Conservation (phyloP, 2,329 filamentous ascomycete genomes). For the Leptographium procerum region DNA sequence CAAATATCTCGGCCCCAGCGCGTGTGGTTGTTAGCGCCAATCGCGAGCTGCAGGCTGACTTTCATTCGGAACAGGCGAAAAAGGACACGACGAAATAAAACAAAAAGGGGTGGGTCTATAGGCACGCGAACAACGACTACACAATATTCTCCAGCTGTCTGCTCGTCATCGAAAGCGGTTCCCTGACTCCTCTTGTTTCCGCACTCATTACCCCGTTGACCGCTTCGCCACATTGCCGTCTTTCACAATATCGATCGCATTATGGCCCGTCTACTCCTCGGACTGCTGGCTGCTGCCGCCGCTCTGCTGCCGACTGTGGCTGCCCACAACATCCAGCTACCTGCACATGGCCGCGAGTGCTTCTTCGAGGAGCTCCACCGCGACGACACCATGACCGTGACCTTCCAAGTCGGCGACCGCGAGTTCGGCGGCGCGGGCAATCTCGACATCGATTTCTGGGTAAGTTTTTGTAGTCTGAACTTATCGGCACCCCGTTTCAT, state of each 20-base stretch:
- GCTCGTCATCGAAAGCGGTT: neutral
- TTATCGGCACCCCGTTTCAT: neutral
- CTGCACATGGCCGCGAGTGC: slow-evolving; percentile 88
- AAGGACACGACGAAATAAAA: neutral
- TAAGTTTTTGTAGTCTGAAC: slow-evolving; percentile 43
- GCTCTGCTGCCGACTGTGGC: slow-evolving; percentile 49
- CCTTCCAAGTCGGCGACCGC: slow-evolving; percentile 93
- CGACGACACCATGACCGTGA: slow-evolving; percentile 97
- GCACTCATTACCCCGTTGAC: neutral
- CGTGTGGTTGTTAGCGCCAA: slow-evolving; percentile 2
- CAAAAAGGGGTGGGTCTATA: slow-evolving; percentile 5
- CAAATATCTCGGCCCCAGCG: neutral
- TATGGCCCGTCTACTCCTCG: slow-evolving; percentile 12
- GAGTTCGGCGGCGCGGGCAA: slow-evolving; percentile 94
- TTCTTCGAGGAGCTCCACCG: slow-evolving; percentile 89
- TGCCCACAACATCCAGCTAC: slow-evolving; percentile 93
- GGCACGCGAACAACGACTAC: slow-evolving; percentile 5
- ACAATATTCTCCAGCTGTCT: neutral
- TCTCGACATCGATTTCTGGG: slow-evolving; percentile 96
- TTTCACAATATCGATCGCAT: neutral
- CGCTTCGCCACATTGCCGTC: neutral
- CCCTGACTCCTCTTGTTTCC: neutral
- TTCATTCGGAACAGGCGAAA: neutral
- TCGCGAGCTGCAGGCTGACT: slow-evolving; percentile 13
- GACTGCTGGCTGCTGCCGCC: slow-evolving; percentile 35